Conservation (phyloP, 1,284 basidiomycete species). For the Pseudomicrostroma phylloplanum region DNA sequence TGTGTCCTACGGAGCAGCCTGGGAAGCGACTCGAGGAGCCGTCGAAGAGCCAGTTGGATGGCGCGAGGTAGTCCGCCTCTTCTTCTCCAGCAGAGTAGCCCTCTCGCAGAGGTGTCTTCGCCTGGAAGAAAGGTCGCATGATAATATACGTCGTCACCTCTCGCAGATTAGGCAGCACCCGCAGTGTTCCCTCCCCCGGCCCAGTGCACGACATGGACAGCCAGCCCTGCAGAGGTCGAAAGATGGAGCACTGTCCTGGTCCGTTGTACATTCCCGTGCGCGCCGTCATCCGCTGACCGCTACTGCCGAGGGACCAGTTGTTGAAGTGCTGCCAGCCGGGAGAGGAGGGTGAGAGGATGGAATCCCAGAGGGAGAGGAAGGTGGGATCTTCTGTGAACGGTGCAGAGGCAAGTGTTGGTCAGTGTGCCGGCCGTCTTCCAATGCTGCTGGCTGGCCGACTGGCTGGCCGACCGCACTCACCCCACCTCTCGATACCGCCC, state of each 20-base stretch:
- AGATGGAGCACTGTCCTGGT: slow-evolving; percentile 62
- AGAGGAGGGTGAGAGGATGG: slow-evolving; percentile 54
- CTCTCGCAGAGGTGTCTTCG: neutral
- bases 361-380: slow-evolving; percentile 59
- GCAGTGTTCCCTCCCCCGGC: slow-evolving; percentile 66
- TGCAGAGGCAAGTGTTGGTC: neutral
- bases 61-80: slow-evolving; percentile 16
- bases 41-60: slow-evolving; percentile 55
- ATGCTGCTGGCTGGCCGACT: neutral
- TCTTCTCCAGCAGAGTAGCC: neutral
- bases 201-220: slow-evolving; percentile 60
- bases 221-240: slow-evolving; percentile 72
- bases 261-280: slow-evolving; percentile 35
- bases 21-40: slow-evolving; percentile 61
- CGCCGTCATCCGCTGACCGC: slow-evolving; percentile 25
- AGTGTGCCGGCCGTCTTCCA: neutral
- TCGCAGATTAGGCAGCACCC: slow-evolving; percentile 67
- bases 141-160: slow-evolving; percentile 70
- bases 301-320: slow-evolving; percentile 47
- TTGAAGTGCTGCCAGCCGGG: slow-evolving; percentile 57
- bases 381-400: slow-evolving; percentile 57
- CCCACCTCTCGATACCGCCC: slow-evolving; percentile 68
- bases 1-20: slow-evolving; percentile 57
- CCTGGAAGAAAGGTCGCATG: slow-evolving; percentile 69
- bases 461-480: neutral